Evolutionary conservation across 2,329 filamentous ascomycete genomes (phyloP).

Genomic region (Cladosporium sp.): DNA sequence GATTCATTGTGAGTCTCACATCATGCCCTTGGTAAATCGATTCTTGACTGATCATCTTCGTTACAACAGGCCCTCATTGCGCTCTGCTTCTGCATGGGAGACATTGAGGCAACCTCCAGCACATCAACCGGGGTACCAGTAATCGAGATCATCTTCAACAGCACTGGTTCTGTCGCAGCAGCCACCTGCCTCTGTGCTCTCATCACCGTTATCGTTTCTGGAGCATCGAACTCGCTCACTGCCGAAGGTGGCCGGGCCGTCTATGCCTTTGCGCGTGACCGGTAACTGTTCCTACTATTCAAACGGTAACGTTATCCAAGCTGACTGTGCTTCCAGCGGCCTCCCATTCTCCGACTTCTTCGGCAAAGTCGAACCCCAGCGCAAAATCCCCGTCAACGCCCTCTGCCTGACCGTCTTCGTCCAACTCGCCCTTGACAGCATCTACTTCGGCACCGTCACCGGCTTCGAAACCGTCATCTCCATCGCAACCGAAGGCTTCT

Average conservation of each 20-base stretch:
- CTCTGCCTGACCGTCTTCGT: conserved; percentile 42
- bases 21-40: no score
- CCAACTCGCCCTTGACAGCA: conserved; percentile 47
- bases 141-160: conserved; percentile 49
- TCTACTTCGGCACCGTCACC: conserved; percentile 30
- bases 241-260: conserved; percentile 43
- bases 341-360: conserved; percentile 46
- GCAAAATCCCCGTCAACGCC: conserved; percentile 45
- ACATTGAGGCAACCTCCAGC: conserved; percentile 41
- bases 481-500: conserved; percentile 53
- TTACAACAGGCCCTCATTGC: conserved; percentile 38
- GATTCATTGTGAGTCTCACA: conserved; percentile 35
- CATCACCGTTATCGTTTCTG: conserved; percentile 44
- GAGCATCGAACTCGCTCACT: conserved; percentile 42
- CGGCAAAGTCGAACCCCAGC: conserved; percentile 41
- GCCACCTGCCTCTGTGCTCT: conserved; percentile 42
- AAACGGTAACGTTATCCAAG: background rate
- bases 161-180: conserved; percentile 39
- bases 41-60: no score
- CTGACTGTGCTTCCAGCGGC: conserved; percentile 27
- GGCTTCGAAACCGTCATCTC: conserved; percentile 48
- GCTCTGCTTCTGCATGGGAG: conserved; percentile 49
- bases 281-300: background rate
- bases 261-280: conserved; percentile 46
- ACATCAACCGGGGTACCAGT: conserved; percentile 46